These are phyloP conservation scores for Corrigiola litoralis DNA, from an alignment of 179 eudicot genomes.

Conservation along the genomic window DNA sequence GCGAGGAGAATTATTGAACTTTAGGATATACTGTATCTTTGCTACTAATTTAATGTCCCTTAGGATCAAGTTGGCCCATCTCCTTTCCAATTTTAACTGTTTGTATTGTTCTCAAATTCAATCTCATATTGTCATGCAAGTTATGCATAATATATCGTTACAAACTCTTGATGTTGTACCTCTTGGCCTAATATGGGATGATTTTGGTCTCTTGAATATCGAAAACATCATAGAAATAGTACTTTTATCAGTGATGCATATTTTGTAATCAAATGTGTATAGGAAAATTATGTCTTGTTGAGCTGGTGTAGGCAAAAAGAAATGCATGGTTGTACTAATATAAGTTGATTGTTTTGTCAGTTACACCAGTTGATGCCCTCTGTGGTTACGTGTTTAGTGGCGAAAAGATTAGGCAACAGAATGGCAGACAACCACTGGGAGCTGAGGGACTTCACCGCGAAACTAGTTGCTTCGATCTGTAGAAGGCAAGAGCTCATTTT, in stretches of 20 bases:
- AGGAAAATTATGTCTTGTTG: background rate
- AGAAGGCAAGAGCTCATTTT: slow-evolving; percentile 40
- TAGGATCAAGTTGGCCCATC: too few species aligned
- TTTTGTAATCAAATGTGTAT: background rate
- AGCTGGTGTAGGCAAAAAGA: background rate
- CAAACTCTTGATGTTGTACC: too few species aligned
- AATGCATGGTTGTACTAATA: background rate
- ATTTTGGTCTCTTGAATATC: too few species aligned
- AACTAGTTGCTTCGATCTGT: slow-evolving; percentile 78
- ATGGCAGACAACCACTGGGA: slow-evolving; percentile 86
- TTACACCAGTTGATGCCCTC: slow-evolving; percentile 94
- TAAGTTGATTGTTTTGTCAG: slow-evolving; percentile 34
- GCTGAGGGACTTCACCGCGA: slow-evolving; percentile 79
- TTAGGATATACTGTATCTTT: too few species aligned
- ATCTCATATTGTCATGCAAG: too few species aligned
- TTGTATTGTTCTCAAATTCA: too few species aligned
- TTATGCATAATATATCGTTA: too few species aligned
- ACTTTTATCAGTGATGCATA: background rate
- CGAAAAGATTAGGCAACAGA: slow-evolving; percentile 70
- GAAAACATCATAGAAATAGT: too few species aligned
- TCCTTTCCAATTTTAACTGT: too few species aligned
- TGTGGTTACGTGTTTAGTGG: slow-evolving; percentile 83
- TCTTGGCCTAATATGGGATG: too few species aligned
- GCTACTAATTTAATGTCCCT: too few species aligned
- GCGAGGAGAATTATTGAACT: too few species aligned